phyloP scores from a whole-genome alignment of 2,329 filamentous ascomycete genomes.

The Stachybotrys chartarum region DNA sequence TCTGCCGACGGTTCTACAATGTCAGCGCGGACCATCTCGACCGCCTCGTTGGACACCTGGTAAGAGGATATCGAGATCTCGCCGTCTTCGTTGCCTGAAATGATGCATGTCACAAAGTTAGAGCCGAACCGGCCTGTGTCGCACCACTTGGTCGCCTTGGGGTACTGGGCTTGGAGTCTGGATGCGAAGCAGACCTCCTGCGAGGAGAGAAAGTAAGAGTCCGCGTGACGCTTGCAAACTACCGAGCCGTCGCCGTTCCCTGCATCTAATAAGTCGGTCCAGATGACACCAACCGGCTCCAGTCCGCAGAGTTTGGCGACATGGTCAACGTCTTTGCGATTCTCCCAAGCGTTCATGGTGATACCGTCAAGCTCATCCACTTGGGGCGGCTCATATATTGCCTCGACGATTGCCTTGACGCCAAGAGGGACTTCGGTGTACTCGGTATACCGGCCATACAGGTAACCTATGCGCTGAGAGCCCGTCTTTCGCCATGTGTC shows the following conservation, averaged over 20 bases:
- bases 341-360: slow-evolving; percentile 76
- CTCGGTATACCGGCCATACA: slow-evolving; percentile 86
- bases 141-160: slow-evolving; percentile 92
- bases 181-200: slow-evolving; percentile 87
- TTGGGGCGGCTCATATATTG: slow-evolving; percentile 94
- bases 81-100: slow-evolving; percentile 86
- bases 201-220: slow-evolving; percentile 91
- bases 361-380: slow-evolving; percentile 83
- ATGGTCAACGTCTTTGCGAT: slow-evolving; percentile 73
- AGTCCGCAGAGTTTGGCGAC: slow-evolving; percentile 78
- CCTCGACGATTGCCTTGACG: slow-evolving; percentile 91
- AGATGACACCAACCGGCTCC: slow-evolving; percentile 86
- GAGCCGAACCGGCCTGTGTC: slow-evolving; percentile 91
- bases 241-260: slow-evolving; percentile 78
- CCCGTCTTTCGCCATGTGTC: slow-evolving; percentile 88
- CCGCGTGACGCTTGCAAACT: slow-evolving; percentile 89
- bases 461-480: slow-evolving; percentile 74
- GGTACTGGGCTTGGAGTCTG: slow-evolving; percentile 78
- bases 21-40: slow-evolving; percentile 94
- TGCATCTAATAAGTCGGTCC: slow-evolving; percentile 82
- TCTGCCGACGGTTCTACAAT: slow-evolving; percentile 94
- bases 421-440: slow-evolving; percentile 91
- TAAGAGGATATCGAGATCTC: slow-evolving; percentile 87
- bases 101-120: slow-evolving; percentile 92
- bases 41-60: slow-evolving; percentile 89